Base-by-base conservation (phyloP, 805 yeast species). In the Nakazawaea siamensis region DNA sequence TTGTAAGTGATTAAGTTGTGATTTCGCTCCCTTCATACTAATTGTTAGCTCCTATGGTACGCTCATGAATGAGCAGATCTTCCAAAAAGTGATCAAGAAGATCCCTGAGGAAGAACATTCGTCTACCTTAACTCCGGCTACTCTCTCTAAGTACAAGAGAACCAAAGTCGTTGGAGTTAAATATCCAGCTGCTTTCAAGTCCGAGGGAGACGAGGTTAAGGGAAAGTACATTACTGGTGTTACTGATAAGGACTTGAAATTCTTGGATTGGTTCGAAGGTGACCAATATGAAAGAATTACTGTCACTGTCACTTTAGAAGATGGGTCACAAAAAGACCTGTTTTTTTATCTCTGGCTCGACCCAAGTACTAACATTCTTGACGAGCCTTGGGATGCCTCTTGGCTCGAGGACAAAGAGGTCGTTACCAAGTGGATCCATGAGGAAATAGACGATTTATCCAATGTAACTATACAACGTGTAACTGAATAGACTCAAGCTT, bases 221-320 rank as follows among this genome's bases (percentile, higher is more conserved):
- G 52, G 52, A 2, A 34, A 38, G 9, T 38, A 49, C 1, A 47
- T 40, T 9, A 40, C 40, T 24, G 37, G 40, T 12, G 28, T 49
- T 8, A 37, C 40, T 10, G 35, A 15, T 1, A 38, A 26, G 9
- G 45, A 48, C 17, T n/a, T 48, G 12, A 15, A 23, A 6, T 40
- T 37, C 19, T 31, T 49, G 17, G 54, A 50, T 33, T 18, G 38
- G 24, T 50, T 50, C 37, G 54, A 50, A 37, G 53, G 52, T 10
- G 45, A 38, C 23, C 48, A 49, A 19, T 50, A 49, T 24, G 13
- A 19, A 9, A 39, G 52, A 15, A 25, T 31, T 21, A 23, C 24
- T 4, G 44, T 44, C 3, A 18, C 18, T 5, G 47, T 48, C n/a
- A 35, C 27, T 6, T 16, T 30, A 3, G 24, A 17, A 5, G 27